These are phyloP conservation scores for Sphaerosporella brunnea DNA, from an alignment of 495 filamentous ascomycete genomes.

Conservation along the genomic window DNA sequence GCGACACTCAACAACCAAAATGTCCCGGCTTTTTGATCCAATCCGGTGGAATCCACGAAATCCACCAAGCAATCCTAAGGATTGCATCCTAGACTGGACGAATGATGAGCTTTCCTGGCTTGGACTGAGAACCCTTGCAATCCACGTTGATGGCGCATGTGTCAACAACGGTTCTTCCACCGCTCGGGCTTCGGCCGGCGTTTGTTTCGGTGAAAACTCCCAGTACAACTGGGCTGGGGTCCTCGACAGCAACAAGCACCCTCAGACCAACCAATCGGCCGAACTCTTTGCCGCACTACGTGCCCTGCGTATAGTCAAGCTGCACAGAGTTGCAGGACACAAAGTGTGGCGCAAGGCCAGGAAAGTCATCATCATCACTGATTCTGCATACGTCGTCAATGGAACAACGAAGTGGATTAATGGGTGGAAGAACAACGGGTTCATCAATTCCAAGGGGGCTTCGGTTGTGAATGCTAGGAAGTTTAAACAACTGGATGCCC, in stretches of 20 bases:
- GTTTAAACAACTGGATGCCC: background rate
- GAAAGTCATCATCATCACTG: background rate
- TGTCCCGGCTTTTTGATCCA: too few relatives aligned
- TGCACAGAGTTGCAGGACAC: background rate
- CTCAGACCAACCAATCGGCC: background rate
- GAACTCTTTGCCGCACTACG: background rate
- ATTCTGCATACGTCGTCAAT: background rate
- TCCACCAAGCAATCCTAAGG: too few relatives aligned
- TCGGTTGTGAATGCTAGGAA: background rate
- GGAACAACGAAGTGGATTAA: background rate
- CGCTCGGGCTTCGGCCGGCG: background rate
- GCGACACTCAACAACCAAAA: too few relatives aligned
- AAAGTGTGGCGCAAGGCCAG: background rate
- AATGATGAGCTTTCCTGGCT: too few relatives aligned
- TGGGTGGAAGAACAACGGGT: background rate
- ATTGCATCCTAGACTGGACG: too few relatives aligned
- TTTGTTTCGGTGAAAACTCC: background rate
- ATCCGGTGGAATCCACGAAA: too few relatives aligned
- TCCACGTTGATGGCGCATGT: background rate
- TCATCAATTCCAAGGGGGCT: background rate
- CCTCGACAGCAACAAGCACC: background rate
- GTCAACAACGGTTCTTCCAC: background rate
- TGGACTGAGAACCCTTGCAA: background rate
- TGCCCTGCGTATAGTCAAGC: background rate
- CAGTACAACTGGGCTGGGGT: background rate